Conservation (phyloP, 2,329 filamentous ascomycete genomes). For the Alternaria conjuncta region DNA sequence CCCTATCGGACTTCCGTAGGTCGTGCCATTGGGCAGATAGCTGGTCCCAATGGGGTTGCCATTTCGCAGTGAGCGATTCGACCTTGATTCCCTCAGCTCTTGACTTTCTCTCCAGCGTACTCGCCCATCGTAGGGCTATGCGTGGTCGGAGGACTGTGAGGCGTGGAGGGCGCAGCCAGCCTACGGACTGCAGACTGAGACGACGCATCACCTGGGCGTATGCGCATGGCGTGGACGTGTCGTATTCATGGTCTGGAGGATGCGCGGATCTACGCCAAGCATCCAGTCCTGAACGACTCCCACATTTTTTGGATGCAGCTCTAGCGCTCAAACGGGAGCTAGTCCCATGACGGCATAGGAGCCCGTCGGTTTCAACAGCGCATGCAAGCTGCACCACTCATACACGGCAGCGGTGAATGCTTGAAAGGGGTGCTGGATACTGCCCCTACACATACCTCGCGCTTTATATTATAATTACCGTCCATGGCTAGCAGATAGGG, state of each 20-base stretch:
- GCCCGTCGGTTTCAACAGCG: constrained; percentile 20
- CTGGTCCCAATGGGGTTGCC: constrained; percentile 58
- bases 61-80: constrained; percentile 52
- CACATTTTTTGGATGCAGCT: constrained; percentile 18
- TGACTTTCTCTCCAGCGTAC: constrained; percentile 1
- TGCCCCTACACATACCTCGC: constrained; percentile 14
- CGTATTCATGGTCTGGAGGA: neutral
- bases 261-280: constrained; percentile 12
- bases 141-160: constrained; percentile 13
- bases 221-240: constrained; percentile 19
- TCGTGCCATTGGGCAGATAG: constrained; percentile 16
- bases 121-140: constrained; percentile 11
- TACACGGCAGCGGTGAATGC: constrained; percentile 13
- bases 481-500: constrained; percentile 34
- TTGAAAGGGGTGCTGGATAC: constrained; percentile 18
- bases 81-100: constrained; percentile 15
- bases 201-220: constrained; percentile 35
- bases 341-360: constrained; percentile 29
- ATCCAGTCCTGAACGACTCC: constrained; percentile 9
- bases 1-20: constrained; percentile 26
- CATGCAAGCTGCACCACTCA: constrained; percentile 25
- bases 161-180: constrained; percentile 32
- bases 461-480: constrained; percentile 1
- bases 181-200: constrained; percentile 31
- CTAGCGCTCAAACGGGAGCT: constrained; percentile 23